These are phyloP conservation scores for Cytidiella melzeri DNA, from an alignment of 768 basidiomycete species.

Conservation along the genomic window DNA sequence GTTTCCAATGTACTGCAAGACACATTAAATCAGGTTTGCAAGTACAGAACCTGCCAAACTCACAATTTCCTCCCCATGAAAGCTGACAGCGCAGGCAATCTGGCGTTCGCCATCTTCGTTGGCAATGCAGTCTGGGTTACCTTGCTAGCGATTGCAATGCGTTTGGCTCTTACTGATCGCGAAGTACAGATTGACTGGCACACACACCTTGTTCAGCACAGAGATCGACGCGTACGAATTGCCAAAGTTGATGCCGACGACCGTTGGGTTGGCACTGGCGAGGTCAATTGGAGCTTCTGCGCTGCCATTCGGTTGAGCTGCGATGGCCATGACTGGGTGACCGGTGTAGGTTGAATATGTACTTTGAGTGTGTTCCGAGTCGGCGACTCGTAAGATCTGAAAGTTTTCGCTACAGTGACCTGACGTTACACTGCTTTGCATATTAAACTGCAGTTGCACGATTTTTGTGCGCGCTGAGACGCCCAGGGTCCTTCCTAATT, in stretches of 20 bases:
- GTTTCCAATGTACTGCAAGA: conserved; percentile 84
- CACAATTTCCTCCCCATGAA: conserved; percentile 87
- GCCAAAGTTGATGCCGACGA: conserved; percentile 95
- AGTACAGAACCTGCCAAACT: conserved; percentile 25
- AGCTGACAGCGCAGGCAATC: conserved; percentile 91
- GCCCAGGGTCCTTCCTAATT: too few species aligned
- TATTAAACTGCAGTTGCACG: too few species aligned
- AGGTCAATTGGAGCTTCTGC: conserved; percentile 36
- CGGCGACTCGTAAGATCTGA: too few species aligned
- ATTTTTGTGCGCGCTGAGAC: too few species aligned
- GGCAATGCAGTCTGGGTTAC: conserved; percentile 89
- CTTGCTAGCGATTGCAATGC: conserved; percentile 51
- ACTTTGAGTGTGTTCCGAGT: too few species aligned
- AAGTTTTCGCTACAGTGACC: too few species aligned
- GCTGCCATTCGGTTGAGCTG: conserved; percentile 42
- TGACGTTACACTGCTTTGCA: too few species aligned
- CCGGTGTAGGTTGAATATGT: too few species aligned
- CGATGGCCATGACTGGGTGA: conserved; percentile 34
- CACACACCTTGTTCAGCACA: conserved; percentile 81
- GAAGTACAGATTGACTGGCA: neutral
- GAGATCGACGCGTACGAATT: conserved; percentile 94
- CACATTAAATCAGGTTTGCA: neutral
- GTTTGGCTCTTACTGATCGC: neutral
- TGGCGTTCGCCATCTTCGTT: conserved; percentile 99
- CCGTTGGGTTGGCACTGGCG: conserved; percentile 36